Evolutionary conservation across 2,329 filamentous ascomycete genomes (phyloP).

Genomic region (Paramyrothecium sp.): DNA sequence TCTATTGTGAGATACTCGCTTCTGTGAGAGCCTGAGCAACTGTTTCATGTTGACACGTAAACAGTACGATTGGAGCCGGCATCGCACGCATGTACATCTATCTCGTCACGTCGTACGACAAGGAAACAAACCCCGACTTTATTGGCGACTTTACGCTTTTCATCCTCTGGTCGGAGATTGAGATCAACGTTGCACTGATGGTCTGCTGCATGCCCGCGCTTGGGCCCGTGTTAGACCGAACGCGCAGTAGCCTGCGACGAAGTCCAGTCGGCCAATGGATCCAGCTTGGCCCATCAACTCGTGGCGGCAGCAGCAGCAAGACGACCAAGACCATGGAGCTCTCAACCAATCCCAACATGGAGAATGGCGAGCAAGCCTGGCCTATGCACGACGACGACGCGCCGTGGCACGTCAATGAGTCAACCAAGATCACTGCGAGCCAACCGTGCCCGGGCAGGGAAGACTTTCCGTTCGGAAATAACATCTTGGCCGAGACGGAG

Average conservation of each 20-base stretch:
- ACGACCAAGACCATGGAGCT: neutral
- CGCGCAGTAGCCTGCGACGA: neutral
- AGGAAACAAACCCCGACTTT: slow-evolving; percentile 1
- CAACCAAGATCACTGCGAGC: neutral
- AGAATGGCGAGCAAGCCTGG: neutral
- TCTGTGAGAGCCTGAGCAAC: neutral
- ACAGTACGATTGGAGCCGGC: neutral
- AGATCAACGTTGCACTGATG: neutral
- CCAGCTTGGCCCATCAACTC: neutral
- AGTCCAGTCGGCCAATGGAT: neutral
- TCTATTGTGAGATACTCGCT: neutral
- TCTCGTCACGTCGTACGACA: neutral
- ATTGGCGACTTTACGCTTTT: neutral
- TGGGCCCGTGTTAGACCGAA: neutral
- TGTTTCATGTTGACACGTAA: neutral
- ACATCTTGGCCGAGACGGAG: neutral
- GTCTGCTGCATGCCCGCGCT: neutral
- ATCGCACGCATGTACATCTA: neutral
- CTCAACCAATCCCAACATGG: neutral
- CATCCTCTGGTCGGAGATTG: neutral
- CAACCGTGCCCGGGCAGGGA: neutral
- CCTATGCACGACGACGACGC: neutral
- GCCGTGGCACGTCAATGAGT: neutral
- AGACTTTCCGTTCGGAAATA: neutral
- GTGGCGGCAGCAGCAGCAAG: neutral